Conservation (phyloP, 208 protist genomes). For the Endotrypanum monterogeii region DNA sequence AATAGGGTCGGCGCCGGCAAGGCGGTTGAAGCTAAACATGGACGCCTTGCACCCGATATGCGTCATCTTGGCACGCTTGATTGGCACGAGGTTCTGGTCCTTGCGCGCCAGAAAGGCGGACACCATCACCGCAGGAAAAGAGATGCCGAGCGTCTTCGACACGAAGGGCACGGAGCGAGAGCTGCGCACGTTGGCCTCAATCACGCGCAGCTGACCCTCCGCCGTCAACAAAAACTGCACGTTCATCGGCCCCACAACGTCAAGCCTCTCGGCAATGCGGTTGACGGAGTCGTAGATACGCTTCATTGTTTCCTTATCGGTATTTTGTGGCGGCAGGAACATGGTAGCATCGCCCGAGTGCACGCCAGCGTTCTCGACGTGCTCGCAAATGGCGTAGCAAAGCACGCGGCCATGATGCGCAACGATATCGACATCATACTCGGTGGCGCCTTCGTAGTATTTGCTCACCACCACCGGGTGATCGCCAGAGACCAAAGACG, state of each 20-base stretch:
- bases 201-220: slow-evolving; percentile 94
- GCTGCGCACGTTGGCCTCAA: slow-evolving; percentile 98
- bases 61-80: slow-evolving; percentile 86
- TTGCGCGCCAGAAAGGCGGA: slow-evolving; percentile 74
- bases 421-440: slow-evolving; percentile 99
- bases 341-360: slow-evolving; percentile 98
- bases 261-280: slow-evolving; percentile 93
- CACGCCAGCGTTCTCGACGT: slow-evolving; percentile 98
- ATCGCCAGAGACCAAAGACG: slow-evolving; percentile 87
- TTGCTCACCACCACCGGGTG: slow-evolving; percentile 97
- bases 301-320: slow-evolving; percentile 85
- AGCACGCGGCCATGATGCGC: slow-evolving; percentile 96
- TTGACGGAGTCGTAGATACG: slow-evolving; percentile 78
- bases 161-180: slow-evolving; percentile 98
- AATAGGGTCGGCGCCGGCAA: slow-evolving; percentile 97
- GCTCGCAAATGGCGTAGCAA: slow-evolving; percentile 97
- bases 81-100: slow-evolving; percentile 80
- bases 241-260: slow-evolving; percentile 98
- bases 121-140: slow-evolving; percentile 93
- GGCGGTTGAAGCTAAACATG: slow-evolving; percentile 98
- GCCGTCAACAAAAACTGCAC: slow-evolving; percentile 98
- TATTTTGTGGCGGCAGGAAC: slow-evolving; percentile 93
- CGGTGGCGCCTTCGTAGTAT: slow-evolving; percentile 96
- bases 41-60: slow-evolving; percentile 96
- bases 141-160: slow-evolving; percentile 96